Base-by-base conservation (phyloP, 495 filamentous ascomycete species). In the Geopyxis carbonaria region DNA sequence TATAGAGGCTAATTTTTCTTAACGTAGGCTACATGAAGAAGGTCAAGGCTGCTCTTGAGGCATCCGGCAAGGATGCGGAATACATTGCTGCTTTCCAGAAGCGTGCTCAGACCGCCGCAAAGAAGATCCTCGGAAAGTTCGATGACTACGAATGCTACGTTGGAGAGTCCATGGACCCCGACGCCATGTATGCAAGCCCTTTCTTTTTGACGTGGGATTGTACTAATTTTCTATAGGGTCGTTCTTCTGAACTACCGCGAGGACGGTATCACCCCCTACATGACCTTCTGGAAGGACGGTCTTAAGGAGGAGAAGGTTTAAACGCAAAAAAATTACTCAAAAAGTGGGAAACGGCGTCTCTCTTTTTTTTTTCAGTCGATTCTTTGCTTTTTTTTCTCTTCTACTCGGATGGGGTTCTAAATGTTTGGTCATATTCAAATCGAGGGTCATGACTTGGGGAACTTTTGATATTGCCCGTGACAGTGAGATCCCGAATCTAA, bases 231-330 rank as follows among this genome's bases (percentile, higher is more conserved):
- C 22, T 20, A 18, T 45, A 93, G 84, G 83, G 70, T 92, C 55
- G 68, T 89, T 41, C 82, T 94, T 40, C 76, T 94, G 58, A 87
- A 95, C 67, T 97, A 93, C 69, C 84, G 87, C 54, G 86, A 91
- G 57, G 91, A 95, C 50, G 89, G 89, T 59, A 61, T 78, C 44
- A 95, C 87, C 20, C 89, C 89, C 24, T 97, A 66, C 53, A 68
- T 93, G 39, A 75, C 71, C 44, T 65, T 92, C 67, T 97, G 89
- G 91, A 94, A 93, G 73, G 77, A 94, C 61, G 91, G 89, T 50
- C 66, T 97, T 51, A 68, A 64, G 45, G 78, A 78, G 67, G 72
- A 73, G 69, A 97, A 97, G 75, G 87, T 95, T 45, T 97, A 83
- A 74, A 34, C 27, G 27, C n/a, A n/a, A n/a, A n/a, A n/a, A n/a